A percentile compares a stretch with the other conserved stretches of the same genome.
These are phyloP conservation scores for Exophiala mesophila DNA, from an alignment of 2,329 filamentous ascomycete genomes.

Conservation along the genomic window DNA sequence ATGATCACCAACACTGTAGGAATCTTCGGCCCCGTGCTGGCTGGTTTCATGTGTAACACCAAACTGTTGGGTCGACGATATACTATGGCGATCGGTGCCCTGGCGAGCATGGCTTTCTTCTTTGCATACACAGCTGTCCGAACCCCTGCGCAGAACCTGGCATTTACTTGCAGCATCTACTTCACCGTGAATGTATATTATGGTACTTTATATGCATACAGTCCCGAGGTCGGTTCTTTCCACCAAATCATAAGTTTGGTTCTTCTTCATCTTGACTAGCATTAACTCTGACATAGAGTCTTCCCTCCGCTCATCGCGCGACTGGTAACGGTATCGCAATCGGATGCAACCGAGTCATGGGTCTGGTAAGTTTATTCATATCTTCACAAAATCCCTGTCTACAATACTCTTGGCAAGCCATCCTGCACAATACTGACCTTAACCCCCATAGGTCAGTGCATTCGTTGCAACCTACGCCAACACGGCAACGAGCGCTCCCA, in stretches of 20 bases:
- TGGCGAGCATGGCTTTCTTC: constrained; percentile 62
- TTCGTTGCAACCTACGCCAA: constrained; percentile 39
- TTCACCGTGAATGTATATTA: constrained; percentile 66
- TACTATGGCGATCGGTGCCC: constrained; percentile 60
- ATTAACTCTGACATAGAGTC: constrained; percentile 6
- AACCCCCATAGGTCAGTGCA: constrained; percentile 56
- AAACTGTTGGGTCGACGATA: constrained; percentile 67
- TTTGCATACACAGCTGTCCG: constrained; percentile 68
- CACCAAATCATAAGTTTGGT: neutral
- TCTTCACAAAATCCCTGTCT: too few relatives aligned
- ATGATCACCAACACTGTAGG: constrained; percentile 71
- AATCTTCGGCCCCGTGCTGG: constrained; percentile 67
- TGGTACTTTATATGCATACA: constrained; percentile 71
- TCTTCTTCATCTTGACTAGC: neutral
- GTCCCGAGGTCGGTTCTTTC: constrained; percentile 56
- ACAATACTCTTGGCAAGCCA: too few relatives aligned
- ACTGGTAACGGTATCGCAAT: constrained; percentile 72
- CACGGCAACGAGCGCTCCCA: constrained; percentile 33
- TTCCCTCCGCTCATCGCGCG: constrained; percentile 61
- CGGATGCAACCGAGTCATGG: constrained; percentile 67
- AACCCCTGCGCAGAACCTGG: constrained; percentile 59
- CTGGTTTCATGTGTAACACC: constrained; percentile 65
- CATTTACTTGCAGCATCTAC: constrained; percentile 63
- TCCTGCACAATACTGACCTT: too few relatives aligned
- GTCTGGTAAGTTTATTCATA: constrained; percentile 49